Conservation (phyloP, 768 basidiomycete species). For the Macrolepiota dolichaula region DNA sequence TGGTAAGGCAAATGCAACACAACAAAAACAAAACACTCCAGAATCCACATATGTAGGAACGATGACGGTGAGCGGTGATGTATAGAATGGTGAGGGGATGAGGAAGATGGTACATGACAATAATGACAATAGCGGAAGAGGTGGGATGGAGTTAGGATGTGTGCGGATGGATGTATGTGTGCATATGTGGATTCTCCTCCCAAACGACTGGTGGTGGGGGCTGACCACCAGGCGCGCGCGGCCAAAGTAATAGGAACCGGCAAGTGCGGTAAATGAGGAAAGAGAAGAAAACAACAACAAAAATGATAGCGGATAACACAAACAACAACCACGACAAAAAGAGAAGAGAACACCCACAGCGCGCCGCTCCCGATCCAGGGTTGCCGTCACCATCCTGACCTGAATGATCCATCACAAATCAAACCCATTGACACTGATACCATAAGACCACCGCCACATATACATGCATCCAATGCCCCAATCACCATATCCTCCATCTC, state of each 20-base stretch:
- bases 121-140: background rate
- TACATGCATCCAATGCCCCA: background rate
- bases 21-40: constrained; percentile 19
- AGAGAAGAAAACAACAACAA: constrained; percentile 13
- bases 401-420: background rate
- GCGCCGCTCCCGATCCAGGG: background rate
- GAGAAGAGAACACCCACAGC: background rate
- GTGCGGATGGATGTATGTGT: background rate
- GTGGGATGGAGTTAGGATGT: background rate
- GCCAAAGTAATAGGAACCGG: constrained; percentile 15
- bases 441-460: background rate
- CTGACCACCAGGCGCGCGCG: background rate
- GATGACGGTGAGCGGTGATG: constrained; percentile 16
- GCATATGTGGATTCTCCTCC: constrained; percentile 1
- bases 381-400: background rate
- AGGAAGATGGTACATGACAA: background rate
- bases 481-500: background rate
- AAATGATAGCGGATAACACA: constrained; percentile 15
- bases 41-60: constrained; percentile 31
- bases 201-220: background rate
- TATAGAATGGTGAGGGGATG: background rate
- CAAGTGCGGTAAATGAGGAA: constrained; percentile 11
- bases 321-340: constrained; percentile 11
- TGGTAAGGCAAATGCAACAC: background rate
- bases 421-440: background rate